Conservation (phyloP, 805 yeast species). For the Barnettozyma sp. region DNA sequence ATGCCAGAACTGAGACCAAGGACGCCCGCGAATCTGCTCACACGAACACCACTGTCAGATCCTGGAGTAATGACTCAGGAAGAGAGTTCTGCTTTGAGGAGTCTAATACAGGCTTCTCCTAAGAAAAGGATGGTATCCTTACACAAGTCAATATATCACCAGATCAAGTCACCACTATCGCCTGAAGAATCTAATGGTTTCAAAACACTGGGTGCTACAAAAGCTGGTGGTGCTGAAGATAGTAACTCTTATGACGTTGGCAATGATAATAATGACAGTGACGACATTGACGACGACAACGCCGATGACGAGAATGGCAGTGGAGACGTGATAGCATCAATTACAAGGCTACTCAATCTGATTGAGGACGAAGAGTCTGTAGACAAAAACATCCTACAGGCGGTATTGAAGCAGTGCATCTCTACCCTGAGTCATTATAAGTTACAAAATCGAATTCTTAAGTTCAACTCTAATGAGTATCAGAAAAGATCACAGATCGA, state of each 20-base stretch:
- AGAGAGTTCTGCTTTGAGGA: background rate
- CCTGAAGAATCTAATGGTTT: conserved; percentile 2
- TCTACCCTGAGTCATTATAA: conserved; percentile 16
- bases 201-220: no score
- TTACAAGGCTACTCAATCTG: conserved; percentile 1
- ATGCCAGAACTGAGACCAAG: conserved; percentile 2
- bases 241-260: no score
- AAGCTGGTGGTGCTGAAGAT: no score
- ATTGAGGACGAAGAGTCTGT: conserved; percentile 5
- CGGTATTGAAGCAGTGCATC: conserved; percentile 11
- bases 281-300: background rate
- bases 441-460: conserved; percentile 18
- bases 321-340: no score
- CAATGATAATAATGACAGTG: background rate
- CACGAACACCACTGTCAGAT: conserved; percentile 1
- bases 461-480: conserved; percentile 18
- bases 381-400: conserved; percentile 3
- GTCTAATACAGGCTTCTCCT: background rate
- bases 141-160: conserved; percentile 8
- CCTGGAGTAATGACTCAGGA: background rate
- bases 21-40: conserved; percentile 7
- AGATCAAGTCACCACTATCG: conserved; percentile 11
- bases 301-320: conserved; percentile 3
- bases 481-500: conserved; percentile 20
- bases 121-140: background rate